phyloP scores from a whole-genome alignment of 1,284 basidiomycete genomes.

The Athelia sp. region DNA sequence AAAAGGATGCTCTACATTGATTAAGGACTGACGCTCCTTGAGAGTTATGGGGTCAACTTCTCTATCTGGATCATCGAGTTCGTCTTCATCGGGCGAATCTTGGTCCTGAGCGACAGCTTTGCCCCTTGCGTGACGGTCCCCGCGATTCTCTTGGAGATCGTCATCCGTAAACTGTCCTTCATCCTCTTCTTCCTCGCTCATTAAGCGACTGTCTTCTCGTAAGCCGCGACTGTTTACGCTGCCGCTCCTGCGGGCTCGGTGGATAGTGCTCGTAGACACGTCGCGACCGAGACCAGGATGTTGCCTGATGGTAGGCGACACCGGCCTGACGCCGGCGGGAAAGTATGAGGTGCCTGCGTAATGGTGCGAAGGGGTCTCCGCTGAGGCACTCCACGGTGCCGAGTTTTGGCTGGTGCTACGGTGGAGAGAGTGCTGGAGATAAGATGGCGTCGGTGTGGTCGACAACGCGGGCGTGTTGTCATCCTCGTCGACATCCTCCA shows the following conservation, averaged over 20 bases:
- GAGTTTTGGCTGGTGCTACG: constrained; percentile 48
- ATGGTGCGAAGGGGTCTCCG: constrained; percentile 58
- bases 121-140: constrained; percentile 22
- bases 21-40: constrained; percentile 95
- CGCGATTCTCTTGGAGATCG: constrained; percentile 25
- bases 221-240: constrained; percentile 50
- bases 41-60: constrained; percentile 92
- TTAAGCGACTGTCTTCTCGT: constrained; percentile 32
- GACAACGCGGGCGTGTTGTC: constrained; percentile 16
- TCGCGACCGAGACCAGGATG: constrained; percentile 38
- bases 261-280: constrained; percentile 43
- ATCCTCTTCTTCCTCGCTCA: constrained; percentile 18
- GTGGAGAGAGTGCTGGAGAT: constrained; percentile 31
- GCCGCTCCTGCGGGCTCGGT: constrained; percentile 48
- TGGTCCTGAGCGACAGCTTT: constrained; percentile 18
- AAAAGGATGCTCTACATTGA: constrained; percentile 99
- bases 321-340: constrained; percentile 31
- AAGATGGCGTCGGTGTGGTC: constrained; percentile 33
- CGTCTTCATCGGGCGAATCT: constrained; percentile 27
- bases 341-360: constrained; percentile 67
- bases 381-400: constrained; percentile 41
- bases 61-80: constrained; percentile 24
- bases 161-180: constrained; percentile 17
- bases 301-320: constrained; percentile 34
- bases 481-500: constrained; percentile 27